Evolutionary conservation across 73 alveolate genomes (phyloP).

Genomic region (Paramecium primaurelia): DNA sequence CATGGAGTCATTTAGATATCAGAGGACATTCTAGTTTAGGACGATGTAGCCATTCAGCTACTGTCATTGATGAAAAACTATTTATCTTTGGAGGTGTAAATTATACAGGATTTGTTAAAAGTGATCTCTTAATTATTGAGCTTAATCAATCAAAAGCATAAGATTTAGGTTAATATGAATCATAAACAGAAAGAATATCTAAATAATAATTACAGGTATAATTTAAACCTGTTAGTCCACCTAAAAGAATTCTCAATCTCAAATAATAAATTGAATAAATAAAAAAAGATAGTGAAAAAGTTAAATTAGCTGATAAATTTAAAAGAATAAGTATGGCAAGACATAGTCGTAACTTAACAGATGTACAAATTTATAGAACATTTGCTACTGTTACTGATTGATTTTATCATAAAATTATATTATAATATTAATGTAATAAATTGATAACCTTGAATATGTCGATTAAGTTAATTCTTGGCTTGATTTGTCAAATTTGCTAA

Average conservation of each 20-base stretch:
- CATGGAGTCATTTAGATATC: neutral
- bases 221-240: neutral
- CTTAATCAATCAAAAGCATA: neutral
- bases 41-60: neutral
- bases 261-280: neutral
- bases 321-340: neutral
- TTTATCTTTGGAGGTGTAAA: conserved; percentile 1
- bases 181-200: neutral
- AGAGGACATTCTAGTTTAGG: neutral
- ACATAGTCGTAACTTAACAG: neutral
- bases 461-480: neutral
- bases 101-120: neutral
- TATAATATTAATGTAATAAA: neutral
- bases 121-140: neutral
- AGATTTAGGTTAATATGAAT: neutral
- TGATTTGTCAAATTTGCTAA: neutral
- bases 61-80: neutral
- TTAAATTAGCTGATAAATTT: neutral
- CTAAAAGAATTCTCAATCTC: neutral
- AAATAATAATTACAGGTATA: neutral
- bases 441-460: neutral
- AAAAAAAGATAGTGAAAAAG: neutral
- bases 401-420: neutral
- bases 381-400: conserved; percentile 28
- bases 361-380: neutral